These are phyloP conservation scores for Ensete glaucum DNA, from an alignment of 176 grass and related monocot genomes.

Conservation along the genomic window DNA sequence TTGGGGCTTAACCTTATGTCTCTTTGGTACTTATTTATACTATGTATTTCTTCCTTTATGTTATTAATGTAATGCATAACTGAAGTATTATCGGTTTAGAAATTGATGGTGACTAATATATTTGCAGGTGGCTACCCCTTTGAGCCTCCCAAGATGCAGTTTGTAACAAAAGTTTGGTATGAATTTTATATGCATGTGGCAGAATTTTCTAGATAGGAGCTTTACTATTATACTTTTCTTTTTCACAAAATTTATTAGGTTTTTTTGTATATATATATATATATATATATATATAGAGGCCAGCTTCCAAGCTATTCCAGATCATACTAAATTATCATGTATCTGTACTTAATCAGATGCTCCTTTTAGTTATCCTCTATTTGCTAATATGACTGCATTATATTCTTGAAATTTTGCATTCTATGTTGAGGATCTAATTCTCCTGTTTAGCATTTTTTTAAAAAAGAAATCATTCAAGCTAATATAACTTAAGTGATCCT, in stretches of 20 bases:
- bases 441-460: no score
- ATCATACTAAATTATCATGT: not conserved
- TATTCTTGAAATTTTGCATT: no score
- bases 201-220: not conserved
- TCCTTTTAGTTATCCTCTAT: no score
- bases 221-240: not conserved
- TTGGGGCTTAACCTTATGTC: no score
- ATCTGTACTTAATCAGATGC: not conserved
- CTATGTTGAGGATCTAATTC: no score
- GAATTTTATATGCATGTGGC: slow-evolving; percentile 11
- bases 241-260: not conserved
- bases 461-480: no score
- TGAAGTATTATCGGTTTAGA: not conserved
- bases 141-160: slow-evolving; percentile 99
- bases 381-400: no score
- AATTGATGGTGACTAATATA: slow-evolving; percentile 16
- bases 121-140: slow-evolving; percentile 92
- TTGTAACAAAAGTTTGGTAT: slow-evolving; percentile 99
- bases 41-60: no score
- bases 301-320: not conserved
- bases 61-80: not conserved
- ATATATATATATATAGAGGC: no score
- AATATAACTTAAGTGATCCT: no score
- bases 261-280: no score
- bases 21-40: no score